Conservation (phyloP, 2,329 filamentous ascomycete species). For the Exophiala spinifera region DNA sequence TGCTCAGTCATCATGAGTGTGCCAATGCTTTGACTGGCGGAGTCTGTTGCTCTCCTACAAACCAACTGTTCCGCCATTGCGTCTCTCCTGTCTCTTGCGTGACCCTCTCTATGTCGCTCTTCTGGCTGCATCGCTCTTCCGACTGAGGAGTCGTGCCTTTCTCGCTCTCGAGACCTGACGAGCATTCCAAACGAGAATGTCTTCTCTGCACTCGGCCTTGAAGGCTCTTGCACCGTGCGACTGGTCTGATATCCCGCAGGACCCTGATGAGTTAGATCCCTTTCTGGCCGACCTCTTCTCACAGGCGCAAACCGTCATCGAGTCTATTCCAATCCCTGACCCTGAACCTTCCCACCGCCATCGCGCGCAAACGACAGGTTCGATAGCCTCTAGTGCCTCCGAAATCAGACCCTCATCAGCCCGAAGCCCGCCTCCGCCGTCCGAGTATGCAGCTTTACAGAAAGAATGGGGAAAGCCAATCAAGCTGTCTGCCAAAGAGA, state of each 20-base stretch:
- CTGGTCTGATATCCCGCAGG: slow-evolving; percentile 50
- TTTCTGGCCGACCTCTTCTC: slow-evolving; percentile 61
- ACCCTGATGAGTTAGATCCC: slow-evolving; percentile 48
- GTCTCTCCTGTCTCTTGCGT: background rate
- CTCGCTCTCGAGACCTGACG: background rate
- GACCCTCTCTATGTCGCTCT: too few species aligned
- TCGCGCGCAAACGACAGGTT: slow-evolving; percentile 55
- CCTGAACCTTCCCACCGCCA: slow-evolving; percentile 50
- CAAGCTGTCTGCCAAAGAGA: slow-evolving; percentile 68
- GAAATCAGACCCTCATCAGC: slow-evolving; percentile 54
- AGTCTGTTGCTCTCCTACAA: background rate
- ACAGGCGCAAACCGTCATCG: slow-evolving; percentile 67
- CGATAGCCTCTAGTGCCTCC: slow-evolving; percentile 45
- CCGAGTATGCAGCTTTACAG: slow-evolving; percentile 60
- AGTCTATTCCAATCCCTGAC: slow-evolving; percentile 66
- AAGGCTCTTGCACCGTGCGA: slow-evolving; percentile 55
- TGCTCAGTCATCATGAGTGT: slow-evolving; percentile 22
- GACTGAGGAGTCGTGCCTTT: too few species aligned
- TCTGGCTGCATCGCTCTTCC: too few species aligned
- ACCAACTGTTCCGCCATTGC: background rate
- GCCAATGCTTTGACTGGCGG: background rate
- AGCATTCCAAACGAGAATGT: slow-evolving; percentile 41
- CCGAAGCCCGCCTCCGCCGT: slow-evolving; percentile 48
- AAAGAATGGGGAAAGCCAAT: slow-evolving; percentile 83
- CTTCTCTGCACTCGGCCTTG: slow-evolving; percentile 58